Conservation (phyloP, 1,284 basidiomycete species). For the Malassezia restricta region DNA sequence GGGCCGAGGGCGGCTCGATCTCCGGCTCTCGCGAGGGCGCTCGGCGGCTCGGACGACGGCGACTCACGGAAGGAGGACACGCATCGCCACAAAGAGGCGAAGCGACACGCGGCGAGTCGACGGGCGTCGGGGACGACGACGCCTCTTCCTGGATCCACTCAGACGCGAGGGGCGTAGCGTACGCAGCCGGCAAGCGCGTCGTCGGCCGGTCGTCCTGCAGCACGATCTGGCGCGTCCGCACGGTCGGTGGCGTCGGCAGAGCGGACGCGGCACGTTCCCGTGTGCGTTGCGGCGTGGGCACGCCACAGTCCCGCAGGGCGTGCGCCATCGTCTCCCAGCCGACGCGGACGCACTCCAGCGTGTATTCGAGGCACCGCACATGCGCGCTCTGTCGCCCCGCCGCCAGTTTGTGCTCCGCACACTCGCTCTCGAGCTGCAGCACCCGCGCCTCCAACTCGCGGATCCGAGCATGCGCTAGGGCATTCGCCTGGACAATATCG, state of each 20-base stretch:
- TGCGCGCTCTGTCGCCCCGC: constrained; percentile 18
- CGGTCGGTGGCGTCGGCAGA: not conserved
- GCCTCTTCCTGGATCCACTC: constrained; percentile 16
- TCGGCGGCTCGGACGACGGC: not conserved
- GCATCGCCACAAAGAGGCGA: constrained; percentile 7
- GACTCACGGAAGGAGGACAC: constrained; percentile 9
- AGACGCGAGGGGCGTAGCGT: constrained; percentile 21
- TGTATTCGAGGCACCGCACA: constrained; percentile 25
- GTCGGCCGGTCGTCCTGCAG: constrained; percentile 15
- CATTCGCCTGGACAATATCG: constrained; percentile 41
- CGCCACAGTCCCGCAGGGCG: constrained; percentile 17
- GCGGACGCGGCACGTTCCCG: not conserved
- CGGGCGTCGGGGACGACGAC: not conserved
- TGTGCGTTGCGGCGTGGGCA: not conserved
- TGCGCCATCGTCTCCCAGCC: constrained; percentile 35
- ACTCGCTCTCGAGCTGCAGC: constrained; percentile 28
- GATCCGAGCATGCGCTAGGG: constrained; percentile 28
- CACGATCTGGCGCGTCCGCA: constrained; percentile 5
- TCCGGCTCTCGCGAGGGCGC: too few species aligned
- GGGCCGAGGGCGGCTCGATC: too few species aligned
- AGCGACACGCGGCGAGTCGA: not conserved
- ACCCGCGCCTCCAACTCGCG: constrained; percentile 38
- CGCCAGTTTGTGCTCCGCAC: constrained; percentile 18
- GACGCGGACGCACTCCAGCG: constrained; percentile 20
- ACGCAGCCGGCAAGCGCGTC: constrained; percentile 11